Evolutionary conservation across 106 monocot species (phyloP).

Genomic region (Dioscorea zingiberensis): DNA sequence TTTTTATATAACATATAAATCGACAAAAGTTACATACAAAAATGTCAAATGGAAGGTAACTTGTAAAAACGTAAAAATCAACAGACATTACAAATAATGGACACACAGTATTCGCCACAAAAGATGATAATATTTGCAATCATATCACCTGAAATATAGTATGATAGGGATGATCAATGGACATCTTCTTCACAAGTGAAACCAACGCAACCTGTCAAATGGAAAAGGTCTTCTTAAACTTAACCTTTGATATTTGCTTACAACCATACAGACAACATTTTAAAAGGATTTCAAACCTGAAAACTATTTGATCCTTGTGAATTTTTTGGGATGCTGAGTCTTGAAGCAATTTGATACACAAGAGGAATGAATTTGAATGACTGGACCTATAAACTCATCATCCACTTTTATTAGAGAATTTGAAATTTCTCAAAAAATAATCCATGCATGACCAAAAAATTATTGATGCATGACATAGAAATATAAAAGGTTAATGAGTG

Average conservation of each 20-base stretch:
- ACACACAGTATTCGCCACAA: background rate
- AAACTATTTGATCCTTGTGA: constrained; percentile 67
- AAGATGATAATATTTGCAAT: background rate
- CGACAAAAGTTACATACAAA: too few relatives aligned
- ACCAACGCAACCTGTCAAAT: constrained; percentile 57
- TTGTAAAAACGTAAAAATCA: too few relatives aligned
- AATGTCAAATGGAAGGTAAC: too few relatives aligned
- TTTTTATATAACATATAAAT: too few relatives aligned
- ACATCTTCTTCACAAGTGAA: constrained; percentile 95
- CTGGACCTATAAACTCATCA: constrained; percentile 59
- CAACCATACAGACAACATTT: background rate
- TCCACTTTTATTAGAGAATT: background rate
- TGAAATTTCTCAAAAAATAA: too few relatives aligned
- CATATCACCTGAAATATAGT: constrained; percentile 86
- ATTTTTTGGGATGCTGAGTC: constrained; percentile 85
- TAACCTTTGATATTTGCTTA: too few relatives aligned
- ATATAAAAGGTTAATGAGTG: too few relatives aligned
- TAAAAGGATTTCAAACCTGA: constrained; percentile 41
- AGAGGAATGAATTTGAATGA: constrained; percentile 92
- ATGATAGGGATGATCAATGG: constrained; percentile 97
- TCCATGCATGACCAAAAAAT: too few relatives aligned
- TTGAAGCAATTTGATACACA: constrained; percentile 98
- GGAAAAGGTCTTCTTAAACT: background rate
- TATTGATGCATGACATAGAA: too few relatives aligned
- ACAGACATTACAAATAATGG: too few relatives aligned